Evolutionary conservation across 345 rosid genomes (phyloP), one percentile per base, ranked within the genome.

Genomic region (Brassica carinata): DNA sequence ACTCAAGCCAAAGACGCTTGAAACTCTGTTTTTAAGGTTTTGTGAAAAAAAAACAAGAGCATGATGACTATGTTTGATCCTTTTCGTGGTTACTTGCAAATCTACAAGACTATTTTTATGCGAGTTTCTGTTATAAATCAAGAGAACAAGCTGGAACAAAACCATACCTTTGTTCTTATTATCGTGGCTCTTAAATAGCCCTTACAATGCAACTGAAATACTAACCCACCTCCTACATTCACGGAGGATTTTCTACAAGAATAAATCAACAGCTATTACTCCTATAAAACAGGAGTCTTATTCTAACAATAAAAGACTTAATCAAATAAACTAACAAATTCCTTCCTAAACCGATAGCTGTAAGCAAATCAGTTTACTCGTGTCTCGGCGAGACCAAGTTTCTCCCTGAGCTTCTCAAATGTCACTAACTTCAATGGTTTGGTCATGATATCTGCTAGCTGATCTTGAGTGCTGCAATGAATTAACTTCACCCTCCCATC

Each of bases 1-100:
- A 79, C 75, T 62, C 10, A 67, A 81, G 71, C 66, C 43, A 10
- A 72, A 76, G 83, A 84, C 27, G 77, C 76, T 5, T 83, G 77
- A 67, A 74, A 62, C n/a, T n/a, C 55, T 61, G 70, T 59, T 43
- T 23, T 9, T 9, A 57, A 7, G 58, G n/a, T 31, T 17, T 67
- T 73, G 5, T 73, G 70, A 23, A 3, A 48, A 59, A n/a, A 51
- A 1, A 3, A 69, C 64, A 59, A 69, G 71, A 61, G 27, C 75
- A n/a, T n/a, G n/a, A 15, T 61, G 23, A 45, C 7, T 67, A 8
- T 73, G 82, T 59, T 79, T 67, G 69, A 2, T 73, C 17, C 82
- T n/a, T 58, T 33, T 43, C 15, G 27, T 59, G 0, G 36, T 67
- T n/a, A 29, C 45, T 14, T 65, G 45, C 77, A 30, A 55, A 43